phyloP scores from a whole-genome alignment of 2,329 filamentous ascomycete species.

The Sporothrix phasma region DNA sequence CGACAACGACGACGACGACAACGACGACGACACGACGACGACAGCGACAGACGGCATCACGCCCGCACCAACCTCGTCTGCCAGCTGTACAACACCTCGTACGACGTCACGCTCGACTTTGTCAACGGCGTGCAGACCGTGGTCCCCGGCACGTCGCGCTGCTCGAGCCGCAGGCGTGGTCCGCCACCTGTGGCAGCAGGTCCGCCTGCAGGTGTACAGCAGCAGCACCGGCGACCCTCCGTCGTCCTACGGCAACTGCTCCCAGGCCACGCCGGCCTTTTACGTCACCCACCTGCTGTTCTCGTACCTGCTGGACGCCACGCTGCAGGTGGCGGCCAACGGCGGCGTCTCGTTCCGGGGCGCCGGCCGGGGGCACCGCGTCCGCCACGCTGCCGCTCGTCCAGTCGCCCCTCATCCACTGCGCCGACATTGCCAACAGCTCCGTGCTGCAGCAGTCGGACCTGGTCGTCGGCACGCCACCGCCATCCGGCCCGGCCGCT shows the following conservation, averaged over 20 bases:
- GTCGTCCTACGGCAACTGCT: conserved; percentile 2
- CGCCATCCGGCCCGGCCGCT: not conserved
- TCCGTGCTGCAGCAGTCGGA: not conserved
- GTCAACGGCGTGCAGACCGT: conserved; percentile 10
- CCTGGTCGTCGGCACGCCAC: not conserved
- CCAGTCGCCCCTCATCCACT: conserved; percentile 12
- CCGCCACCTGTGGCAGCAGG: not conserved
- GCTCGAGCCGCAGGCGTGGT: conserved; percentile 11
- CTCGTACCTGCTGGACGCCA: not conserved
- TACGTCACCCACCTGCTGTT: conserved; percentile 11
- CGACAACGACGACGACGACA: too few species aligned
- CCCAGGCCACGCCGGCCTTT: not conserved
- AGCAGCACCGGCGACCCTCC: not conserved
- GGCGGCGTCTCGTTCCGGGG: not conserved
- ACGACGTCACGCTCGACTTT: conserved; percentile 7
- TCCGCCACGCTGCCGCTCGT: conserved; percentile 4
- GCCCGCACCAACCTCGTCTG: conserved; percentile 14
- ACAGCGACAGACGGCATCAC: not conserved
- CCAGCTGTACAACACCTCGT: conserved; percentile 17
- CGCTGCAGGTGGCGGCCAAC: not conserved
- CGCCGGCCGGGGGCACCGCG: not conserved
- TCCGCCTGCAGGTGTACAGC: not conserved
- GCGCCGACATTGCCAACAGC: conserved; percentile 13
- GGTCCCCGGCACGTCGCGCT: not conserved
- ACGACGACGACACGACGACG: not conserved